Percentiles rank a stretch among this genome's conserved stretches.
These are phyloP conservation scores for Rhynchospora breviuscula DNA, from an alignment of 176 grass and related monocot genomes.

Conservation along the genomic window DNA sequence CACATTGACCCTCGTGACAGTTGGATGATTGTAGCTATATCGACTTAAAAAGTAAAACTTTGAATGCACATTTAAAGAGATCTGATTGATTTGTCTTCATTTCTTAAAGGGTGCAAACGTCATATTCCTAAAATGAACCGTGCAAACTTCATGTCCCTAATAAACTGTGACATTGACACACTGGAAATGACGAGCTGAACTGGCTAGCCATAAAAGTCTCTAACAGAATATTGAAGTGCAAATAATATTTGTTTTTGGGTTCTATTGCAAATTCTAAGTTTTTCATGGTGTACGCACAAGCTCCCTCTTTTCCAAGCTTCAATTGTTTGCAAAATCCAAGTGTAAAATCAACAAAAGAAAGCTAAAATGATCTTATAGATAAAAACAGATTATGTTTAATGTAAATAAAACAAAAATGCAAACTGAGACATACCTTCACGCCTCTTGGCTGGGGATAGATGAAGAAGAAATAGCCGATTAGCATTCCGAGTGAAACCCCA, in stretches of 20 bases:
- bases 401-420: not conserved
- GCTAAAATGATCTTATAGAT: not conserved
- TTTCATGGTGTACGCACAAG: not conserved
- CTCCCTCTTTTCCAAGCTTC: not conserved
- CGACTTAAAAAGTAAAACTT: not conserved
- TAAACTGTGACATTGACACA: not conserved
- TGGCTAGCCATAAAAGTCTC: not conserved
- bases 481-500: constrained; percentile 31
- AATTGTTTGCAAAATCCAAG: not conserved
- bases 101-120: not conserved
- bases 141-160: not conserved
- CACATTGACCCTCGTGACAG: not conserved
- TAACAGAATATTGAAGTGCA: not conserved
- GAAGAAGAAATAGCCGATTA: constrained; percentile 41
- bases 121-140: not conserved
- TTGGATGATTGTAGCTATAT: not conserved
- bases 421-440: constrained; percentile 9
- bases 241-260: not conserved
- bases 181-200: not conserved
- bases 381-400: not conserved
- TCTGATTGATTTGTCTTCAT: not conserved
- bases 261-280: not conserved
- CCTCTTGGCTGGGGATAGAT: constrained; percentile 33
- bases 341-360: not conserved
- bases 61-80: not conserved